Conservation (phyloP, 805 yeast genomes). For the Nakazawaea wickerhamii region DNA sequence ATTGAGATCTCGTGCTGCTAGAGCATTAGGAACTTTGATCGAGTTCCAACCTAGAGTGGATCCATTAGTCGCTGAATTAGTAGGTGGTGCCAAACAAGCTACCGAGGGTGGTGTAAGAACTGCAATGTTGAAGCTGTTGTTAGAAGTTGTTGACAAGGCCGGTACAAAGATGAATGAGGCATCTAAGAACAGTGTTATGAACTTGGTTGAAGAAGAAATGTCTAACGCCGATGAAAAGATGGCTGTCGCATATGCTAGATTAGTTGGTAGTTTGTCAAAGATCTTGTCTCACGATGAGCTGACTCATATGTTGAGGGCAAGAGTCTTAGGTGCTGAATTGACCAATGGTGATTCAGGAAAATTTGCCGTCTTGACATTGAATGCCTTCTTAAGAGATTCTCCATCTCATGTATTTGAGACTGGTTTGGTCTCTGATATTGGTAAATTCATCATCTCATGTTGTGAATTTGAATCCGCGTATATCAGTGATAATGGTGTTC, state of each 20-base stretch:
- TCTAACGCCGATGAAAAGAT: slow-evolving; percentile 45
- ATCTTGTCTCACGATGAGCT: slow-evolving; percentile 64
- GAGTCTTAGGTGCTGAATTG: slow-evolving; percentile 45
- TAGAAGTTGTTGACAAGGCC: slow-evolving; percentile 75
- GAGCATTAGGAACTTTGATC: slow-evolving; percentile 82
- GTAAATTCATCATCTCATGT: slow-evolving; percentile 41
- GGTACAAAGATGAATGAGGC: slow-evolving; percentile 73
- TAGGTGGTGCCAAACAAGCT: slow-evolving; percentile 64
- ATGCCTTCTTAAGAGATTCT: slow-evolving; percentile 75
- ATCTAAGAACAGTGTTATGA: slow-evolving; percentile 63
- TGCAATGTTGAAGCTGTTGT: slow-evolving; percentile 79
- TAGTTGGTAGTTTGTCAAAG: slow-evolving; percentile 72
- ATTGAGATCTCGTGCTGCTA: slow-evolving; percentile 79
- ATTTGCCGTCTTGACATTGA: slow-evolving; percentile 67
- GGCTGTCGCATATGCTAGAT: slow-evolving; percentile 71
- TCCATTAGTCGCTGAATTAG: slow-evolving; percentile 81
- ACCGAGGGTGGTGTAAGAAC: slow-evolving; percentile 69
- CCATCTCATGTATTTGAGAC: slow-evolving; percentile 56
- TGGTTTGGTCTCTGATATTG: slow-evolving; percentile 45
- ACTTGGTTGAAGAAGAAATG: slow-evolving; percentile 70
- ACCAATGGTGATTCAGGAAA: slow-evolving; percentile 41
- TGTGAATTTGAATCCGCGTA: slow-evolving; percentile 38
- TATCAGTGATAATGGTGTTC: slow-evolving; percentile 67
- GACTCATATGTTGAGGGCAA: slow-evolving; percentile 46
- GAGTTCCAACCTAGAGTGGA: slow-evolving; percentile 91